Evolutionary conservation across 2,329 filamentous ascomycete species (phyloP).

Genomic region (Madurella mycetomatis): DNA sequence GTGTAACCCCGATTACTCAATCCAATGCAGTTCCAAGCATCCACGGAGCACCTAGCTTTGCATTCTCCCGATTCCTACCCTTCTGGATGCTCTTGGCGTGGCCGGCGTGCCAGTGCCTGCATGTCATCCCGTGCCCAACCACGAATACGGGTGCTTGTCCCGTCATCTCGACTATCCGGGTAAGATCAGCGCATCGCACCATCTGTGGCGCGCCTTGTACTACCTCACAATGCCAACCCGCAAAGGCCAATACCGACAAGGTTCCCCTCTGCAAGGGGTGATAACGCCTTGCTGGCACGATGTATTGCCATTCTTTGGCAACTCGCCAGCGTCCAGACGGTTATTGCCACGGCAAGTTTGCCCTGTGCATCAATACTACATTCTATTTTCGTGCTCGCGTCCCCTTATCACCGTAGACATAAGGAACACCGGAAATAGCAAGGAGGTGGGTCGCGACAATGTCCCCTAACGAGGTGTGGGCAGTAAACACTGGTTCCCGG

Average conservation of each 20-base stretch:
- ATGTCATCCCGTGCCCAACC: background rate
- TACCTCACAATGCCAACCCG: no score
- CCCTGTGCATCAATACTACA: no score
- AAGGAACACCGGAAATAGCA: no score
- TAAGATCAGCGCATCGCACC: conserved; percentile 10
- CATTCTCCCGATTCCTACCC: conserved; percentile 3
- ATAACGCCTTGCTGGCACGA: background rate
- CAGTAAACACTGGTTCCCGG: no score
- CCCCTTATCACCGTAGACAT: no score
- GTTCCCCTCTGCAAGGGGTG: background rate
- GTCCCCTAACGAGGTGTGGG: no score
- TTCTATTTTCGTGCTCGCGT: no score
- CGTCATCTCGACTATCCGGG: background rate
- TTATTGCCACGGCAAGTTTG: no score
- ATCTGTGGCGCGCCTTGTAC: conserved; percentile 8
- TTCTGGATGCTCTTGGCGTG: conserved; percentile 11
- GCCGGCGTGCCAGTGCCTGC: background rate
- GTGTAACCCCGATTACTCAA: conserved; percentile 13
- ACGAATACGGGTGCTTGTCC: background rate
- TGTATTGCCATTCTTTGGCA: no score
- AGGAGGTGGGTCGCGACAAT: no score
- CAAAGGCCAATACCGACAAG: background rate
- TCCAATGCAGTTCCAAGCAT: background rate
- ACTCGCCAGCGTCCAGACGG: no score
- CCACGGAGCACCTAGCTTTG: background rate